phyloP scores from a whole-genome alignment of 139 green algal genomes.

The Haematococcus lacustris region DNA sequence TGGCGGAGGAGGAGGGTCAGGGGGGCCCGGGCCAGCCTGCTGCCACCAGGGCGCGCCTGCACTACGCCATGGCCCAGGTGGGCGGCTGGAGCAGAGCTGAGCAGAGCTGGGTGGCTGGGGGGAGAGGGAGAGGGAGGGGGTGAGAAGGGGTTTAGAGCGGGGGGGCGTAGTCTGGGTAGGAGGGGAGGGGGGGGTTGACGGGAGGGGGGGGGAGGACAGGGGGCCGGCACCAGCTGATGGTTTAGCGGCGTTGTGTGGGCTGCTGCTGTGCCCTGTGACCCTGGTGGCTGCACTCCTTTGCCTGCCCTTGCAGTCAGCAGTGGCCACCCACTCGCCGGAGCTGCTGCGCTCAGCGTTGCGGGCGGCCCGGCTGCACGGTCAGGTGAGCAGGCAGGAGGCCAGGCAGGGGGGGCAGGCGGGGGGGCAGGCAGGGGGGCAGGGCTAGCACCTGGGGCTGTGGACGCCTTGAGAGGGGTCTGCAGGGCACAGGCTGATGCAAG shows the following conservation, averaged over 20 bases:
- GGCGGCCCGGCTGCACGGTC: conserved; percentile 13
- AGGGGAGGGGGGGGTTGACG: not conserved
- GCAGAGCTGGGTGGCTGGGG: too few relatives aligned
- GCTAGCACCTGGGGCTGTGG: too few relatives aligned
- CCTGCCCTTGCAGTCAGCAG: too few relatives aligned
- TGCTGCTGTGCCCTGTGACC: not conserved
- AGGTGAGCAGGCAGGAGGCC: conserved; percentile 11
- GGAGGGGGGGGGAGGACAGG: not conserved
- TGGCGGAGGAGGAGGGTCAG: not conserved
- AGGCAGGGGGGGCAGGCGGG: not conserved
- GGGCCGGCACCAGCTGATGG: not conserved
- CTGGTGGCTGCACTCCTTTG: too few relatives aligned
- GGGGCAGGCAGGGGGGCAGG: too few relatives aligned
- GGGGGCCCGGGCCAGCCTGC: too few relatives aligned
- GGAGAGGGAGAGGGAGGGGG: too few relatives aligned
- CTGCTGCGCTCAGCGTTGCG: conserved; percentile 18
- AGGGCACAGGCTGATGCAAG: too few relatives aligned
- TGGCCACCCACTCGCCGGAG: conserved; percentile 20
- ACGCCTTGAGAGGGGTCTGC: too few relatives aligned
- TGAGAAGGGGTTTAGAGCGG: too few relatives aligned
- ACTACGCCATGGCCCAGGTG: not conserved
- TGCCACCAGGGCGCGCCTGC: not conserved
- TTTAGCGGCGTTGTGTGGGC: not conserved
- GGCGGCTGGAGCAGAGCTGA: too few relatives aligned
- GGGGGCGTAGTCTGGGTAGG: too few relatives aligned